Conservation (phyloP, 257 asterid genomes). For the Euphrasia confusa region DNA sequence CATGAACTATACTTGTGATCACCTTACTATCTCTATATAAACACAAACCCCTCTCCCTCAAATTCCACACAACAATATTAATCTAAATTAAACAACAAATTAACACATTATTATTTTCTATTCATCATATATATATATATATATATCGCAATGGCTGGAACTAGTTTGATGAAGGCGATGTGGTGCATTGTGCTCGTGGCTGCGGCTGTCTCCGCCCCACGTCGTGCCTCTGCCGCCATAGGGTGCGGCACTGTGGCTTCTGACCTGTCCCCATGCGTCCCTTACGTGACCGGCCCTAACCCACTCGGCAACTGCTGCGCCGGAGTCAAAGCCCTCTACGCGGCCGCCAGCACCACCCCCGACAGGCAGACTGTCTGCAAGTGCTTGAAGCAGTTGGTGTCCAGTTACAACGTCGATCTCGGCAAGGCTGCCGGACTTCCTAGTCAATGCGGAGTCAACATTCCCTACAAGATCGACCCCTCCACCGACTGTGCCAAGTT, state of each 20-base stretch:
- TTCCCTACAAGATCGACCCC: slow-evolving; percentile 38
- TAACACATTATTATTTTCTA: too few species aligned
- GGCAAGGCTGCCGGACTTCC: slow-evolving; percentile 33
- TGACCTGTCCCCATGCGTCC: slow-evolving; percentile 17
- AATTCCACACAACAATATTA: too few species aligned
- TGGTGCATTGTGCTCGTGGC: slow-evolving; percentile 6
- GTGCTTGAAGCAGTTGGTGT: slow-evolving; percentile 26
- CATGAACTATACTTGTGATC: too few species aligned
- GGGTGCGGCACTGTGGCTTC: slow-evolving; percentile 19
- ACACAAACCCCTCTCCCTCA: too few species aligned
- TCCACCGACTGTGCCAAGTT: slow-evolving; percentile 37
- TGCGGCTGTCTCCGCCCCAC: background rate
- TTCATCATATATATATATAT: too few species aligned
- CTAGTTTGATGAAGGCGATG: background rate
- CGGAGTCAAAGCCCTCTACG: slow-evolving; percentile 21
- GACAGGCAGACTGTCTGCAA: slow-evolving; percentile 27
- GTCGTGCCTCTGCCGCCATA: slow-evolving; percentile 14
- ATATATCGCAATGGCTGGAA: background rate
- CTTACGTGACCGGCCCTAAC: slow-evolving; percentile 11
- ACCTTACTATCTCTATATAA: too few species aligned
- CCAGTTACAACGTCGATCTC: background rate
- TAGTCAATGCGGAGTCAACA: slow-evolving; percentile 24
- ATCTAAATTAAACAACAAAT: too few species aligned
- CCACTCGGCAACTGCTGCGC: slow-evolving; percentile 23
- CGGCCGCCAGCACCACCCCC: slow-evolving; percentile 20